Evolutionary conservation across 179 eudicot species (phyloP), one percentile per base, ranked within the genome.

Genomic region (Amaranthus tricolor): DNA sequence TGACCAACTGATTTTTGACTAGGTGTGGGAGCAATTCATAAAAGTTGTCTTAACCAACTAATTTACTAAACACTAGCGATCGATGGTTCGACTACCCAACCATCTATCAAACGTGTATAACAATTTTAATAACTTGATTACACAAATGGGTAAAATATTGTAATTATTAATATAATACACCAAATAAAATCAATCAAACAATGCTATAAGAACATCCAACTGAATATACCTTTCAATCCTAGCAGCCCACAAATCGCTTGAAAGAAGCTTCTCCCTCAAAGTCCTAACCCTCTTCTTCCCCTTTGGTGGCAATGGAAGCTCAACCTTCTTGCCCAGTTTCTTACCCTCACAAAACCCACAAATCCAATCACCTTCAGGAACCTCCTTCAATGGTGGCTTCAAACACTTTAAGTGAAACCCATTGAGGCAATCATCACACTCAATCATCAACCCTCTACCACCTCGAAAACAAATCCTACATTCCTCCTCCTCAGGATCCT

Each of bases 311-410:
- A 44, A 68, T 0, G 98, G 97, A 70, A 86, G 51, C 75, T 84
- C 82, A 50, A 96, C 86, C 74, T 67, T 66, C 73, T 80, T 86
- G 66, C 98, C 98, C 73, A 52, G 70, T 49, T 90, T 96, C 80
- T 40, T 83, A 6, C 79, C 90, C 87, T 85, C 91, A 48, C 98
- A 96, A 74, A 82, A 88, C 82, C 78, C 82, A 79, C 98, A 93
- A 79, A 87, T 65, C 99, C 99, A 96, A 83, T 96, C 96, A 43
- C 93, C 97, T 66, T 91, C 99, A 2, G 98, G 98, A 66, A 93
- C 94, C 70, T 80, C 87, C 81, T 83, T 90, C 80, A 93, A 72
- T 9, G 98, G 98, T 2, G 99, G 98, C 81, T 86, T 96, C 85
- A 91, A 75, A 58, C 99, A 96, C 75, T 88, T 93, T 86, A 96